Evolutionary conservation across 805 yeast genomes (phyloP), one percentile per base, ranked within the genome.

Genomic region (Clavispora santaluciae): DNA sequence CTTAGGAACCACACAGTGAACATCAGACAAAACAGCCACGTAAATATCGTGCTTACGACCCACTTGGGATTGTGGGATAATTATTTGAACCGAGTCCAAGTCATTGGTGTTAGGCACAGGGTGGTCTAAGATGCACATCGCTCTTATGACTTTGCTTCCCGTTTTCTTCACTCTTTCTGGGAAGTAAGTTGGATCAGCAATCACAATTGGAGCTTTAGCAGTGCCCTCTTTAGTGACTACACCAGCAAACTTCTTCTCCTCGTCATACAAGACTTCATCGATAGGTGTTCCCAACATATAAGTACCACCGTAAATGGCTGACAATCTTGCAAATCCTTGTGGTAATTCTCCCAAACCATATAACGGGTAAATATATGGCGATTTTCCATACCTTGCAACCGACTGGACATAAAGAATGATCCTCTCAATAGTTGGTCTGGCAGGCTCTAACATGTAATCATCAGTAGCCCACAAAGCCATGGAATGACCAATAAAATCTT

Each of bases 241-340:
- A 43, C 98, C 97, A 22, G 72, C 71, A 51, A 89, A 88, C 57
- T 79, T 83, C 41, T 58, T 59, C 21, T 76, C 79, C 11, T 77
- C 83, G 39, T 75, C 79, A 63, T 82, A 90, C 38, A 86, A 72
- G 15, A 90, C 76, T 66, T 91, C 95, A 46, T 93, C 95, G 48
- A 93, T 81, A 36, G 97, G 96, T 23, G 95, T 91, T 61, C 89
- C 96, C 59, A 93, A 78, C 99, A 93, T 93, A 61, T 89, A 93
- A 15, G 98, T 91, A 57, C 99, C 99, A 49, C 99, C 99, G 59
- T 93, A 89, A 51, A 93, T 91, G 20, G 99, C 99, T 39, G 95
- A 83, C 46, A 93, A 78, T 61, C 99, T 78, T 9, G 98, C 97
- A 70, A 93, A 93, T 7, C 97, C 99, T 68, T 93, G 99, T n/a